phyloP scores from a whole-genome alignment of 2,329 filamentous ascomycete genomes.

The Leptographium wingfieldii region DNA sequence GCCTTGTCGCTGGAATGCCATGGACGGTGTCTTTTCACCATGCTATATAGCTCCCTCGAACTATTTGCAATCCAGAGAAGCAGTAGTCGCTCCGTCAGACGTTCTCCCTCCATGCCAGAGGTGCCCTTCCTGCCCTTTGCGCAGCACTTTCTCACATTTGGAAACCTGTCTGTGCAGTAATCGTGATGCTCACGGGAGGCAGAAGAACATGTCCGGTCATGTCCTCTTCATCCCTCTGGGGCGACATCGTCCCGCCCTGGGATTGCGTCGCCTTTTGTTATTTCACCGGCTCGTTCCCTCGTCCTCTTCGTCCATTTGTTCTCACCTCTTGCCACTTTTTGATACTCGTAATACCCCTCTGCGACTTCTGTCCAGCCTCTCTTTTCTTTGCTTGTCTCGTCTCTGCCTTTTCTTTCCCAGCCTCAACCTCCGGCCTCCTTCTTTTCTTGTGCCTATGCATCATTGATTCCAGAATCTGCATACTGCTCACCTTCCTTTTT shows the following conservation, averaged over 20 bases:
- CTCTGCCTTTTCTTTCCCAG: not conserved
- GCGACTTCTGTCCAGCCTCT: not conserved
- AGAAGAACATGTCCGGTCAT: not conserved
- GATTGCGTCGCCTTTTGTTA: not conserved
- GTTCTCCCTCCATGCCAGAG: constrained; percentile 3
- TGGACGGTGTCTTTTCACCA: too few species aligned
- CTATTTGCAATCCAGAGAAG: not conserved
- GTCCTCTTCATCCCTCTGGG: not conserved
- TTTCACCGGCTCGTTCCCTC: not conserved
- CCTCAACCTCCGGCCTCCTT: not conserved
- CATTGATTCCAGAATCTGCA: not conserved
- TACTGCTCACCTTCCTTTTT: not conserved
- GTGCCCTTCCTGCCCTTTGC: not conserved
- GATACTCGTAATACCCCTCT: not conserved
- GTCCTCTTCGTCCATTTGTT: not conserved
- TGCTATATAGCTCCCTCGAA: not conserved
- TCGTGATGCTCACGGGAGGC: not conserved
- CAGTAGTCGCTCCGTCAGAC: not conserved
- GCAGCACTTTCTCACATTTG: not conserved
- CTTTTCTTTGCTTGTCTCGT: not conserved
- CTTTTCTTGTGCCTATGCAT: not conserved
- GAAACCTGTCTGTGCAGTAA: not conserved
- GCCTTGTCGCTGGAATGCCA: not conserved
- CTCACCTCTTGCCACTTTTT: not conserved
- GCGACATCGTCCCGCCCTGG: not conserved